Conservation (phyloP, 768 basidiomycete genomes). For the Mycena latifolia region DNA sequence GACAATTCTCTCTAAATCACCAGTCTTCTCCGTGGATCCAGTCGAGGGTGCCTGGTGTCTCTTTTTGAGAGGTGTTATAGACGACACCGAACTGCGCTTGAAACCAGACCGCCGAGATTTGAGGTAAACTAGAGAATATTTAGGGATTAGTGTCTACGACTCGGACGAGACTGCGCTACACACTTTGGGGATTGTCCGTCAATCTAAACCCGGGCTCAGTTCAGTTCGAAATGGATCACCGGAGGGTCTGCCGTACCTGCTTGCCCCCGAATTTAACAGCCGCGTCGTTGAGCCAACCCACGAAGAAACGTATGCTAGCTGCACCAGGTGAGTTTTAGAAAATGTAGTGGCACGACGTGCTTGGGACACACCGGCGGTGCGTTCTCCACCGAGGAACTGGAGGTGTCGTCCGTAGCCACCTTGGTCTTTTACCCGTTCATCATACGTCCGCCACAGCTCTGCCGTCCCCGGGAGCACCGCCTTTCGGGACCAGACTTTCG, state of each 20-base stretch:
- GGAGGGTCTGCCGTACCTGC: constrained; percentile 40
- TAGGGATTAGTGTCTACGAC: neutral
- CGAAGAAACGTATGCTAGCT: constrained; percentile 49
- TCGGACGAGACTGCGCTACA: neutral
- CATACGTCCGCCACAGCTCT: constrained; percentile 49
- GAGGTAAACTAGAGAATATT: constrained; percentile 12
- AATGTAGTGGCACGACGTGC: too few relatives aligned
- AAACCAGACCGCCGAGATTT: constrained; percentile 27
- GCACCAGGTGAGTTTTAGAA: neutral
- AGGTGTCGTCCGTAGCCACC: constrained; percentile 53
- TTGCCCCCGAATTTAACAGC: constrained; percentile 53
- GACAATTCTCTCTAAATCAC: constrained; percentile 6
- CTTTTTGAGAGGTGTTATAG: neutral
- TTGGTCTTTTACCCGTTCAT: constrained; percentile 44
- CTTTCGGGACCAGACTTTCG: constrained; percentile 52
- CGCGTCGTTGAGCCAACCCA: constrained; percentile 55
- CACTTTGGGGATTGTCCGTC: constrained; percentile 28
- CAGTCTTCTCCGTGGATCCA: constrained; percentile 35
- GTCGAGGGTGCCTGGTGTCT: constrained; percentile 9
- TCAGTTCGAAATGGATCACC: neutral
- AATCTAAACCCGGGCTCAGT: constrained; percentile 12
- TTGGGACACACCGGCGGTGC: constrained; percentile 38
- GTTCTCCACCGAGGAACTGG: constrained; percentile 48
- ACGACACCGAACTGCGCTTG: constrained; percentile 25
- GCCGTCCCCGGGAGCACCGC: constrained; percentile 49